Base-by-base conservation (phyloP, 1,284 basidiomycete species). In the Microbotryum saponariae region DNA sequence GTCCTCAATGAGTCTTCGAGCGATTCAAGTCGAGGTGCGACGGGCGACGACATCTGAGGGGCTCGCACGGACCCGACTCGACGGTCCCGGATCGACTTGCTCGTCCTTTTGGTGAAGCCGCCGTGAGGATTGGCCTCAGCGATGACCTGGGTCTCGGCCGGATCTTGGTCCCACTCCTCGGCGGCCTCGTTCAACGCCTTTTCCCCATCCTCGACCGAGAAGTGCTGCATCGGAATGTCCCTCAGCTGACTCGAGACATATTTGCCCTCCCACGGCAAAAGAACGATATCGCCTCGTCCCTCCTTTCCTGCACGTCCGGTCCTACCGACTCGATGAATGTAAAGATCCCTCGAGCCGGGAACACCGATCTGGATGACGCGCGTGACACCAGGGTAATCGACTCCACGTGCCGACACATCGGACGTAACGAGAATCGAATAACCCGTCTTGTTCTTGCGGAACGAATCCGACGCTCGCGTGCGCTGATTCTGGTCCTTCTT, bases 351-450 rank as follows among this genome's bases (percentile, higher is more conserved):
- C 6, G 76, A 80, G 8, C 77, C 74, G 1, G 94, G 91, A 6
- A 89, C 79, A 61, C 94, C 91, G 59, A 98, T 78, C 76, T 97
- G 94, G 70, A 98, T 90, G 59, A 97, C 89, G 31, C 93, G 85
- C 0, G 91, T 93, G 25, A 96, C 90, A 27, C 84, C 85, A 79
- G 81, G 20, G 83, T 78, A 78, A 69, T 78, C 77, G 55, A 78
- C 77, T 49, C 77, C 77, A 52, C 77, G 73, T 2, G 77, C 77
- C 25, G 74, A 76, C 37, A 78, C 77, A 66, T 78, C 77, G 14
- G 74, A 75, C 31, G 77, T 77, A 61, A 78, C 70, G 21, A 75
- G 66, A 42, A 75, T 65, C 42, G 65, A 59, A 73, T 71, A 65
- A 8, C 83, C 82, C 1, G 79, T 76, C 25, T 74, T 80, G 67